phyloP scores from a whole-genome alignment of 345 rosid species.

The Linum lewisii region DNA sequence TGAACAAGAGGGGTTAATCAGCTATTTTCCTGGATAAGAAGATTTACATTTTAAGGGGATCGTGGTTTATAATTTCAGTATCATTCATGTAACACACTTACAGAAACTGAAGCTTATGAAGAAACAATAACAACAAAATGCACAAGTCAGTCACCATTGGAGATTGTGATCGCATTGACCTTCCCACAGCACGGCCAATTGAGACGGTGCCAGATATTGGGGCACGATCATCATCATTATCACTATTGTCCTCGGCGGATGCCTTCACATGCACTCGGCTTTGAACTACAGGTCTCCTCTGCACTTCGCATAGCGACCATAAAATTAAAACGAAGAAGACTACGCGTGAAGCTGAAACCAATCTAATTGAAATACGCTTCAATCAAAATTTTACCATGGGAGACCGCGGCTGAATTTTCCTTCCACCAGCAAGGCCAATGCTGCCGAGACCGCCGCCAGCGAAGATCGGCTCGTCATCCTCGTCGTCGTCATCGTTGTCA shows the following conservation, averaged over 20 bases:
- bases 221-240: neutral
- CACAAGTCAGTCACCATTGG: neutral
- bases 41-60: no score
- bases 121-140: no score
- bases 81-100: no score
- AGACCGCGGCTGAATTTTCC: conserved; percentile 42
- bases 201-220: neutral
- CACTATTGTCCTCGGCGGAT: neutral
- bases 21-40: no score
- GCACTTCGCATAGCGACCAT: neutral
- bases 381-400: conserved; percentile 34
- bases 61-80: no score
- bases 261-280: neutral
- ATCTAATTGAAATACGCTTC: neutral
- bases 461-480: conserved; percentile 27
- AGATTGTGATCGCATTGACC: neutral
- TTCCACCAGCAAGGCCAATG: conserved; percentile 50
- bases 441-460: conserved; percentile 23
- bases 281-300: neutral
- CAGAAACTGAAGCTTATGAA: no score
- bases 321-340: no score
- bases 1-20: no score
- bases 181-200: neutral
- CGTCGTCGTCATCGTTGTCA: conserved; percentile 33
- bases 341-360: no score